Evolutionary conservation across 225 moss, liverwort and hornwort genomes (phyloP), one percentile per base, ranked within the genome.

Genomic region (Sphagnum contortum): DNA sequence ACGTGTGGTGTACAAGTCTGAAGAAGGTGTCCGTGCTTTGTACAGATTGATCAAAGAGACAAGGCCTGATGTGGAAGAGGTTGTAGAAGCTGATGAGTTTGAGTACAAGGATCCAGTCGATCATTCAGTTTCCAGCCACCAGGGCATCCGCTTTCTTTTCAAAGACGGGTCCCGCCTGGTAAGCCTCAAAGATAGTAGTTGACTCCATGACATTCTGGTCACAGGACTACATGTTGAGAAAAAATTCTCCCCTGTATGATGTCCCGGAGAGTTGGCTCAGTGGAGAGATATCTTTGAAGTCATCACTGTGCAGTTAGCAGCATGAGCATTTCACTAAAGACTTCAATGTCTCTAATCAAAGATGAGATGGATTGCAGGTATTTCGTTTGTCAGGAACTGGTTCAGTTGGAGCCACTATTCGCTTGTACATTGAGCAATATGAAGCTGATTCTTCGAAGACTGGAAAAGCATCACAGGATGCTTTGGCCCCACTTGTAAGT

Each of bases 61-160:
- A 49, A 83, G 77, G 57, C 63, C 88, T 53, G 76, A 85, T 69
- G 92, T 96, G 59, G 83, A 92, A 29, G 87, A 89, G 63, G 87
- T 96, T 44, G 75, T 65, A 58, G 72, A 78, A 57, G 96, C 87
- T 59, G 96, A 96, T 68, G 96, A 96, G 76, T 96, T 96, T 71
- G 90, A 96, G 80, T 96, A 96, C 75, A 96, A 90, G 55, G 96
- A 96, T 69, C 92, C 96, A 2, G 92, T 96, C 4, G 96, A 96
- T 76, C 79, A 83, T 5, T 96, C 96, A 50, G 85, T 96, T 46
- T 76, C 96, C 57, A 92, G 90, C 68, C 90, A 96, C 73, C 96
- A 96, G 86, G 96, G 96, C 49, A 81, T 96, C 57, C 96, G 96
- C n/a, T 96, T 90, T 62, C 74, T 92, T 52, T 96, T 96, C 76